Conservation (phyloP, 352 stramenopile species). For the Phytophthora podocarpi region DNA sequence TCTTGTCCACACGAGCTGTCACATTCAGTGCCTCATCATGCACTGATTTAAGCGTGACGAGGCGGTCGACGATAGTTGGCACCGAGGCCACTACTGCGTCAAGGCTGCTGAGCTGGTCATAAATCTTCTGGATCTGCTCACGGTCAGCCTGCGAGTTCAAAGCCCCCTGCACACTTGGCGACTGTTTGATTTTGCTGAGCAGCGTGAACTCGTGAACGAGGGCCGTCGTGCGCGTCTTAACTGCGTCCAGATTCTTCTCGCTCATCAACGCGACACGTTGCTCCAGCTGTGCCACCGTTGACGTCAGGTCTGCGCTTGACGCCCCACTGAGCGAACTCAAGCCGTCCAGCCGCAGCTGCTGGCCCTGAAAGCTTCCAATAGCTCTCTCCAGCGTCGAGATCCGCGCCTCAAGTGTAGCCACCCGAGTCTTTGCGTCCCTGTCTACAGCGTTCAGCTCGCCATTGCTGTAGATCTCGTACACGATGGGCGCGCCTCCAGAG, state of each 20-base stretch:
- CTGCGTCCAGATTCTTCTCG: constrained; percentile 78
- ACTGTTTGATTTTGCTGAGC: constrained; percentile 82
- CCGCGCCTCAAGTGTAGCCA: constrained; percentile 61
- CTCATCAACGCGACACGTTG: constrained; percentile 71
- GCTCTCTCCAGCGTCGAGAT: constrained; percentile 66
- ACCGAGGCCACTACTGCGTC: constrained; percentile 64
- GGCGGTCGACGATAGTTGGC: constrained; percentile 70
- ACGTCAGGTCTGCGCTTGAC: constrained; percentile 42
- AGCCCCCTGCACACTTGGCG: constrained; percentile 56
- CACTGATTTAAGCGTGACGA: constrained; percentile 72
- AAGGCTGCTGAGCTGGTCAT: constrained; percentile 68
- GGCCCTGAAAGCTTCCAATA: constrained; percentile 58
- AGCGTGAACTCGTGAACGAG: constrained; percentile 81
- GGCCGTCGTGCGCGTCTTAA: constrained; percentile 77
- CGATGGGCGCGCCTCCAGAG: constrained; percentile 44
- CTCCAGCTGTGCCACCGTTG: constrained; percentile 64
- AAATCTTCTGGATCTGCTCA: constrained; percentile 75
- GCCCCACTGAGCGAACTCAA: constrained; percentile 28
- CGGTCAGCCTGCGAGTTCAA: constrained; percentile 65
- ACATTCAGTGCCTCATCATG: constrained; percentile 69
- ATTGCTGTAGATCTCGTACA: constrained; percentile 86
- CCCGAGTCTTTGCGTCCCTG: constrained; percentile 63
- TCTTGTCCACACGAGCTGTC: constrained; percentile 55
- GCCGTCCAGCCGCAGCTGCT: constrained; percentile 55
- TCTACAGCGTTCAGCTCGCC: constrained; percentile 74